These are phyloP conservation scores for Quercus parvula DNA, from an alignment of 306 rosid genomes.

Conservation along the genomic window DNA sequence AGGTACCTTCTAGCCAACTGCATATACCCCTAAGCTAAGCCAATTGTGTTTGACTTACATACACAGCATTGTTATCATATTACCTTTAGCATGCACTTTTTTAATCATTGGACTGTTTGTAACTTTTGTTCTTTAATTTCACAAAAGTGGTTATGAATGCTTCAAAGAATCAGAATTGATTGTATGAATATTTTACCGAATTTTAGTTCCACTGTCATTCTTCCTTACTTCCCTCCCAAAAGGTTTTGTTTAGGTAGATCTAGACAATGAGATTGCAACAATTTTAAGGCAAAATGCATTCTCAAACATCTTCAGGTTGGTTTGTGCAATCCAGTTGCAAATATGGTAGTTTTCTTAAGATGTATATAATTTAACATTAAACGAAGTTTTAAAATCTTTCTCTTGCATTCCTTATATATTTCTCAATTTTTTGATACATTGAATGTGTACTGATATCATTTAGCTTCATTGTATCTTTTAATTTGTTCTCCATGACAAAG, in stretches of 20 bases:
- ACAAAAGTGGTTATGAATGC: background rate
- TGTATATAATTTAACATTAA: background rate
- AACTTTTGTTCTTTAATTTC: background rate
- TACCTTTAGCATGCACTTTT: background rate
- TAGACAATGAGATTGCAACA: background rate
- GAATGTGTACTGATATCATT: background rate
- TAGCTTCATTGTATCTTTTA: background rate
- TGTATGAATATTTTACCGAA: background rate
- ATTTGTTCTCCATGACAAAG: background rate
- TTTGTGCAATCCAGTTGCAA: background rate
- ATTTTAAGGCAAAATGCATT: background rate
- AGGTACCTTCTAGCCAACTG: conserved; percentile 48
- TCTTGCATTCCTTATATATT: background rate
- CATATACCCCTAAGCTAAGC: background rate
- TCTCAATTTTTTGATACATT: background rate
- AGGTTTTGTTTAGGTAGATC: background rate
- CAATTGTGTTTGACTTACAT: background rate
- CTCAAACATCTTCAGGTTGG: background rate
- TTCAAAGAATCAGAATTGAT: background rate
- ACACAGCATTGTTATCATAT: background rate
- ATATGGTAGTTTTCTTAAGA: background rate
- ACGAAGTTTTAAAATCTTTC: background rate
- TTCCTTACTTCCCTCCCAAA: background rate
- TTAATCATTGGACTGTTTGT: background rate
- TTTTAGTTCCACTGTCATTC: background rate